A percentile compares a stretch with the other conserved stretches of the same genome.
Evolutionary conservation across 176 grass and related monocot species (phyloP).

Genomic region (Rhynchospora pubera): DNA sequence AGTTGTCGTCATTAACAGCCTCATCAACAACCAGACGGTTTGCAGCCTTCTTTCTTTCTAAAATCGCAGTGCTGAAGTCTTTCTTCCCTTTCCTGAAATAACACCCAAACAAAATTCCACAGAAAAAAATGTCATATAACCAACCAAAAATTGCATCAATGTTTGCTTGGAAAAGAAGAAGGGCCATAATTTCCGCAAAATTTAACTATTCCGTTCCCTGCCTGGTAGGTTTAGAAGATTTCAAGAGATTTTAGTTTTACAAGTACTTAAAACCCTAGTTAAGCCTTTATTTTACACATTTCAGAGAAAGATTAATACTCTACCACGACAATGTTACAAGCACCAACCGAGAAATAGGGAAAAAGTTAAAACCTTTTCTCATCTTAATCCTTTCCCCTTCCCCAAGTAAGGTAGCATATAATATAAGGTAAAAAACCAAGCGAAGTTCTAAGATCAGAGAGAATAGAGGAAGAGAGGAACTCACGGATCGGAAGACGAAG

Average conservation of each 20-base stretch:
- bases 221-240: neutral
- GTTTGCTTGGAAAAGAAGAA: neutral
- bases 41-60: constrained; percentile 62
- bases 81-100: constrained; percentile 62
- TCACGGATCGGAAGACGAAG: constrained; percentile 68
- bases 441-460: constrained; percentile 25
- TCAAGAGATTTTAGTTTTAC: neutral
- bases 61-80: constrained; percentile 66
- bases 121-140: neutral
- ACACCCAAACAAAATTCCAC: neutral
- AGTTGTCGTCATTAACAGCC: constrained; percentile 69
- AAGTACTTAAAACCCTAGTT: neutral
- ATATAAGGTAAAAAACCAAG: constrained; percentile 25
- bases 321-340: neutral
- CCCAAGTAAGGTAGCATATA: neutral
- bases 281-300: neutral
- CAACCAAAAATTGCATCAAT: neutral
- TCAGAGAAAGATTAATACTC: neutral
- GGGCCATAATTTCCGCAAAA: neutral
- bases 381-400: constrained; percentile 13
- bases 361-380: neutral
- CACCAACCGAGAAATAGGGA: neutral
- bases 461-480: constrained; percentile 5
- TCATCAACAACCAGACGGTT: constrained; percentile 67
- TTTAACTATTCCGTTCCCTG: neutral